These are phyloP conservation scores for Fusarium graminum DNA, from an alignment of 2,329 filamentous ascomycete genomes.

Conservation along the genomic window DNA sequence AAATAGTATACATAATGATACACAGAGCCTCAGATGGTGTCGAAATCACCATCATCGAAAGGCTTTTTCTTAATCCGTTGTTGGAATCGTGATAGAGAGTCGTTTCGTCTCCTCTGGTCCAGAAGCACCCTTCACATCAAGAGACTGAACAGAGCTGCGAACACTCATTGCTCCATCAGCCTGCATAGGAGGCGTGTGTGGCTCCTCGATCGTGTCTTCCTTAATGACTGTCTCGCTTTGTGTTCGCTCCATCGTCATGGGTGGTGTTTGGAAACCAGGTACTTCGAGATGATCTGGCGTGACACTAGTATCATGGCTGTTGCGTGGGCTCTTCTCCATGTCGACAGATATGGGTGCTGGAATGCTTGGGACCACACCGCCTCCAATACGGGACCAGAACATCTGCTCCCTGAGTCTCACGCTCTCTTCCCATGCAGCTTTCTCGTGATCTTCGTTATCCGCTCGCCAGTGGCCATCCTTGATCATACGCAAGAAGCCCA, in stretches of 20 bases:
- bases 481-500: constrained; percentile 90
- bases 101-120: constrained; percentile 47
- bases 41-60: not conserved
- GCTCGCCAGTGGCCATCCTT: constrained; percentile 93
- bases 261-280: constrained; percentile 40
- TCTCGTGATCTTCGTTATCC: constrained; percentile 85
- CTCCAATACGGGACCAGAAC: constrained; percentile 96
- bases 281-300: constrained; percentile 40
- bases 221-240: constrained; percentile 29
- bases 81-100: constrained; percentile 50
- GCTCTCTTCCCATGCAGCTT: constrained; percentile 93
- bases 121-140: constrained; percentile 46
- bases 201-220: constrained; percentile 41
- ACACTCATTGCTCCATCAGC: constrained; percentile 46
- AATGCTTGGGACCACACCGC: constrained; percentile 82
- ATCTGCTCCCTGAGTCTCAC: constrained; percentile 91
- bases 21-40: constrained; percentile 31
- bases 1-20: constrained; percentile 44
- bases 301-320: constrained; percentile 52
- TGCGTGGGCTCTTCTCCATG: constrained; percentile 52
- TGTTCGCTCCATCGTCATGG: constrained; percentile 42
- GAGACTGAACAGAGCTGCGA: constrained; percentile 48
- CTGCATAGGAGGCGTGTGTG: constrained; percentile 51
- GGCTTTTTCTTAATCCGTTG: constrained; percentile 28
- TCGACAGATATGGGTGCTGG: constrained; percentile 49